Percentiles rank a stretch among this genome's conserved stretches.
These are phyloP conservation scores for Eimeria necatrix DNA, from an alignment of 169 alveolate species.

Conservation along the genomic window DNA sequence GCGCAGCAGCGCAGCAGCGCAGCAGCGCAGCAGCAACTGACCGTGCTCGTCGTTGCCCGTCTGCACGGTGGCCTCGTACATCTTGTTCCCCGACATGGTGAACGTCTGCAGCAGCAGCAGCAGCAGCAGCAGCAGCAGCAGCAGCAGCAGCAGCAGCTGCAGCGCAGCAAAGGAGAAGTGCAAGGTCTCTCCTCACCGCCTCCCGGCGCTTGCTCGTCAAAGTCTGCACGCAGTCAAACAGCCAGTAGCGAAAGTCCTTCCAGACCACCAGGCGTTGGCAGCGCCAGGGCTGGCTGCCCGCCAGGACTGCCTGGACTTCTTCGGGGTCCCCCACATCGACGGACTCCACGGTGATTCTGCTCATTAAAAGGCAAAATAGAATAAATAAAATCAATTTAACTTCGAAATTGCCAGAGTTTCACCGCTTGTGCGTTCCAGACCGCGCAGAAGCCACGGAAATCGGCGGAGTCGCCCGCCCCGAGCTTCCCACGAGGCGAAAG, in stretches of 20 bases:
- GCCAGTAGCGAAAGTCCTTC: constrained; percentile 92
- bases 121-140: not conserved
- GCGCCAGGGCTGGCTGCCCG: constrained; percentile 89
- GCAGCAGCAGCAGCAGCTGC: not conserved
- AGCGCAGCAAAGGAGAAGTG: not conserved
- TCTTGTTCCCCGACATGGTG: constrained; percentile 85
- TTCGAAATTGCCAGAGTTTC: constrained; percentile 83
- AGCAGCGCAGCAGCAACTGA: not conserved
- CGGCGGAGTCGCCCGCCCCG: constrained; percentile 88
- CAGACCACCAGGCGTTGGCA: constrained; percentile 91
- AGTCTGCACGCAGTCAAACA: constrained; percentile 91
- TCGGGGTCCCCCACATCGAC: constrained; percentile 91
- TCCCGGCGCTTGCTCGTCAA: constrained; percentile 83
- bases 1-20: not conserved
- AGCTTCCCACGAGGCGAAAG: constrained; percentile 84
- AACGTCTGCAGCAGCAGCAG: constrained; percentile 59
- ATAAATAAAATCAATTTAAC: not conserved
- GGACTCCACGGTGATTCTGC: constrained; percentile 84
- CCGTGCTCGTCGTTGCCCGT: constrained; percentile 86
- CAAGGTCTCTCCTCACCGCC: constrained; percentile 74
- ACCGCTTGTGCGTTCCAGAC: constrained; percentile 86
- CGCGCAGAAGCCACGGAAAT: constrained; percentile 89
- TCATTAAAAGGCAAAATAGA: not conserved
- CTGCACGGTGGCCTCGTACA: constrained; percentile 82
- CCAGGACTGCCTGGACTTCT: constrained; percentile 87